Percentiles rank a stretch among this genome's conserved stretches.
These are phyloP conservation scores for Punica granatum DNA, from an alignment of 345 rosid species.

Conservation along the genomic window DNA sequence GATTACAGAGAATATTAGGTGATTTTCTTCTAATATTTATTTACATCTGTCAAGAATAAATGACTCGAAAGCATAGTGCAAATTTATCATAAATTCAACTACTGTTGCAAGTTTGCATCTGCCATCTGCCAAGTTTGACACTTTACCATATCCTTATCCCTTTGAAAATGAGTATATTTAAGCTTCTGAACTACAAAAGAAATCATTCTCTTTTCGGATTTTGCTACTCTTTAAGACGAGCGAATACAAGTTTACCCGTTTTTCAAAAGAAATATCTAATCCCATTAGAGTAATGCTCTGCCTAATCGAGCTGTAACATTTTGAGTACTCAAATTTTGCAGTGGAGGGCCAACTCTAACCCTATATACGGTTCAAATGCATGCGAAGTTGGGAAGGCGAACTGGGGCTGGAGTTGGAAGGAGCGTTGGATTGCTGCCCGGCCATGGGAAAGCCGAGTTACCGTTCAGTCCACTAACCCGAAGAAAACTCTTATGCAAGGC, in stretches of 20 bases:
- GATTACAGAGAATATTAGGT: too few relatives aligned
- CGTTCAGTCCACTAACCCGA: conserved; percentile 34
- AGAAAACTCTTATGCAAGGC: conserved; percentile 37
- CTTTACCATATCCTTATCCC: too few relatives aligned
- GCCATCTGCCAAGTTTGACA: too few relatives aligned
- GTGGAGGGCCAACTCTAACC: conserved; percentile 78
- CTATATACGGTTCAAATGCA: conserved; percentile 31
- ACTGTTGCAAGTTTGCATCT: too few relatives aligned
- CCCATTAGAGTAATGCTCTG: neutral
- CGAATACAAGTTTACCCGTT: neutral
- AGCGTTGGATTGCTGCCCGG: conserved; percentile 84
- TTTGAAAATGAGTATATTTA: too few relatives aligned
- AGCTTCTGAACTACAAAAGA: too few relatives aligned
- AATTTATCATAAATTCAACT: too few relatives aligned
- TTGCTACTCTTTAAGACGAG: too few relatives aligned
- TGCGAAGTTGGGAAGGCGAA: conserved; percentile 63
- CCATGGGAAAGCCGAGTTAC: conserved; percentile 87
- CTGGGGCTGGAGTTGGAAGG: conserved; percentile 99
- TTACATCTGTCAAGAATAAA: neutral
- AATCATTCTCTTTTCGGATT: too few relatives aligned
- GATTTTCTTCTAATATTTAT: neutral
- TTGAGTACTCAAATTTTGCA: conserved; percentile 18
- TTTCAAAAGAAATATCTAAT: neutral
- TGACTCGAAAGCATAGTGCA: too few relatives aligned
- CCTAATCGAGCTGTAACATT: neutral